phyloP scores from a whole-genome alignment of 129 eudicot species.

The Arctium lappa region DNA sequence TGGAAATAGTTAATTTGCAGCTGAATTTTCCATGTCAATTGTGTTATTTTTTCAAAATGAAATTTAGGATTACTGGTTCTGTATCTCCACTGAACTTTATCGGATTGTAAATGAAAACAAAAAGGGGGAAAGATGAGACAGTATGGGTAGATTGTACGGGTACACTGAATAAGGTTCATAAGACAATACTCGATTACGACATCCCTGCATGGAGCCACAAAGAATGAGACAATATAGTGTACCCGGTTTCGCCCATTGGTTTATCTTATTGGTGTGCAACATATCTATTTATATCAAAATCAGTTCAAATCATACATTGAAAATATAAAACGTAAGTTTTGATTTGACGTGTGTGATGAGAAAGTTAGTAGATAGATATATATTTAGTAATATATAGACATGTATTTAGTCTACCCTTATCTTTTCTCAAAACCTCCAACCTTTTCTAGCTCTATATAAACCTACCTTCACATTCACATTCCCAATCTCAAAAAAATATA shows the following conservation, averaged over 20 bases:
- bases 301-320: background rate
- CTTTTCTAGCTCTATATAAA: constrained; percentile 28
- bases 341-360: background rate
- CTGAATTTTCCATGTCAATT: background rate
- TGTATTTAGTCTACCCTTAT: background rate
- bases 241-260: constrained; percentile 2
- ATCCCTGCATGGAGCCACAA: constrained; percentile 19
- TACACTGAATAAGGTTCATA: constrained; percentile 24
- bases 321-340: background rate
- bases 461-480: constrained; percentile 6
- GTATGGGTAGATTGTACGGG: constrained; percentile 16
- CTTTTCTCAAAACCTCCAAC: background rate
- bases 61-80: background rate
- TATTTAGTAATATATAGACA: background rate
- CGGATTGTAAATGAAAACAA: background rate
- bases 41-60: background rate
- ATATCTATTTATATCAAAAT: background rate
- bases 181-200: constrained; percentile 26
- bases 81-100: background rate
- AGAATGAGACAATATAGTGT: constrained; percentile 16
- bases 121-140: background rate
- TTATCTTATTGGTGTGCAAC: background rate
- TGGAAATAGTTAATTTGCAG: no score
- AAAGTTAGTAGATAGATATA: background rate
- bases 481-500: background rate